Conservation (phyloP, 2,329 filamentous ascomycete genomes). For the Bipolaris cookei region DNA sequence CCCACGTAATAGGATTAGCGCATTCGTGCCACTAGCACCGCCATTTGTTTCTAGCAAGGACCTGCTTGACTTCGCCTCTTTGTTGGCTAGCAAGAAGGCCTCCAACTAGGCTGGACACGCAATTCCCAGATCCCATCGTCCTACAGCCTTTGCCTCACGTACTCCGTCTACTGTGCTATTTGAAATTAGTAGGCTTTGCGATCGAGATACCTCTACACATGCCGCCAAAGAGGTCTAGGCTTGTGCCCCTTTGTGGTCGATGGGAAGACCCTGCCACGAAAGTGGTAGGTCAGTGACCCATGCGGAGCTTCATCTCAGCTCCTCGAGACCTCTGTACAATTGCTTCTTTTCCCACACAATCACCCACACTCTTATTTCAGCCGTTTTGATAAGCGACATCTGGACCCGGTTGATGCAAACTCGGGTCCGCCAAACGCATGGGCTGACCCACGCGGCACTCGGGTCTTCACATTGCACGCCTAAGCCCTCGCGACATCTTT, state of each 20-base stretch:
- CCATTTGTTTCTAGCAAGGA: background rate
- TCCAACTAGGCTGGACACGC: background rate
- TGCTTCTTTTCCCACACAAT: background rate
- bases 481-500: background rate
- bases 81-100: background rate
- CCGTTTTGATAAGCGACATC: background rate
- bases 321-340: background rate
- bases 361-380: background rate
- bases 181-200: background rate
- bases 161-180: background rate
- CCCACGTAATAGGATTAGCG: slow-evolving; percentile 1
- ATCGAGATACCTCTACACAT: background rate
- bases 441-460: background rate
- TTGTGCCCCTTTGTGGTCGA: background rate
- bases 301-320: background rate
- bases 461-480: slow-evolving; percentile 9
- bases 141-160: background rate
- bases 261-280: background rate
- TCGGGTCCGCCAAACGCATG: slow-evolving; percentile 6
- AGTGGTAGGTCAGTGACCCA: background rate
- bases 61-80: slow-evolving; percentile 4
- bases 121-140: background rate
- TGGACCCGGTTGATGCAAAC: background rate
- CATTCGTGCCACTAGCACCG: background rate
- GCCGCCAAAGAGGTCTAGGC: background rate